These are phyloP conservation scores for Chlorella vulgaris DNA, from an alignment of 139 green algal genomes.

Conservation along the genomic window DNA sequence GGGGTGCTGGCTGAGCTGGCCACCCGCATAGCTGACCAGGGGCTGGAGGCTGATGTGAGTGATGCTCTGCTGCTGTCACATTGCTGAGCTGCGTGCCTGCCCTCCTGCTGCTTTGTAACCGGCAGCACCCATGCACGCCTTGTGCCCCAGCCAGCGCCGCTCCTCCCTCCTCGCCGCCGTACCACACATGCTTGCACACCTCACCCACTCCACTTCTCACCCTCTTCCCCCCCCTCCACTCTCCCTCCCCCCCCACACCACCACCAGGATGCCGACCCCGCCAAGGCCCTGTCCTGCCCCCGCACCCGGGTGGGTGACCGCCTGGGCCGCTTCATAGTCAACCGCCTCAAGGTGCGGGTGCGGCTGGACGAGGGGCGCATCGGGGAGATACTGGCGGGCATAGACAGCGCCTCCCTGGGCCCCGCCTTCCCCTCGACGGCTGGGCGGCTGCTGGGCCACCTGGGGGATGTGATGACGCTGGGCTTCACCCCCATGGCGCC, in stretches of 20 bases:
- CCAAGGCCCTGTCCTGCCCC: conserved; percentile 38
- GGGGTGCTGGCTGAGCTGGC: conserved; percentile 36
- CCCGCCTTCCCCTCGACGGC: conserved; percentile 45
- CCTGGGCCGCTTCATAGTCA: conserved; percentile 58
- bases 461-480: conserved; percentile 73
- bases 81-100: background rate
- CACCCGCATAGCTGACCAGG: conserved; percentile 31
- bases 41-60: conserved; percentile 29
- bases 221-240: background rate
- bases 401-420: conserved; percentile 44
- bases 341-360: conserved; percentile 54
- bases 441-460: conserved; percentile 54
- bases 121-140: too few relatives aligned
- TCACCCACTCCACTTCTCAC: background rate
- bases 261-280: conserved; percentile 30
- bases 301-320: conserved; percentile 43
- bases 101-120: too few relatives aligned
- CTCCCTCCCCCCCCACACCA: background rate
- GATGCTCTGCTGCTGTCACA: background rate
- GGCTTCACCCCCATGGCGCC: conserved; percentile 42
- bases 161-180: background rate
- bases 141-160: background rate
- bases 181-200: background rate
- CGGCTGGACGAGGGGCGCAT: conserved; percentile 70
- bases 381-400: conserved; percentile 58